Conservation (phyloP, 352 stramenopile species). For the Phytophthora rubi region DNA sequence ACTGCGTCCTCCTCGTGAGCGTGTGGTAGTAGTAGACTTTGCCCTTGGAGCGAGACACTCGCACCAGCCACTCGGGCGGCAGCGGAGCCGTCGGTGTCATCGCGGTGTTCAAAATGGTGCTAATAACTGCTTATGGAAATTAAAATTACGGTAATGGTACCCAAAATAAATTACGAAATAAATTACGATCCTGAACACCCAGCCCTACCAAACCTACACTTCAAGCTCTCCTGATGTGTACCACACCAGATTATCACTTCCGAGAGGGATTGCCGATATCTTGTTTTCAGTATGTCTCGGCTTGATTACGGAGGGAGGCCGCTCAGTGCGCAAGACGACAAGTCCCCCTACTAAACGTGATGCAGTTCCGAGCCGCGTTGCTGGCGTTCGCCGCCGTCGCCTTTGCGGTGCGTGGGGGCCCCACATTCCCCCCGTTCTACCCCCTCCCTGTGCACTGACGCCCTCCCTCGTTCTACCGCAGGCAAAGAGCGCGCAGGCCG, state of each 20-base stretch:
- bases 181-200: no score
- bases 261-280: not conserved
- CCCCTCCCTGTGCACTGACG: not conserved
- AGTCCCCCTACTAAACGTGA: conserved; percentile 12
- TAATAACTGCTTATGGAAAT: no score
- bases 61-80: conserved; percentile 62
- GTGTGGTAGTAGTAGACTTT: conserved; percentile 78
- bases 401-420: conserved; percentile 9
- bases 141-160: not conserved
- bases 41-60: conserved; percentile 72
- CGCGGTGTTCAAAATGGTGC: no score
- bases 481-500: conserved; percentile 30
- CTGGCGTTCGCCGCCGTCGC: conserved; percentile 43
- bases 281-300: not conserved
- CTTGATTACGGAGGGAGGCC: conserved; percentile 17
- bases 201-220: not conserved
- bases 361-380: conserved; percentile 20
- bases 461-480: not conserved
- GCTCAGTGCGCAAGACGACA: conserved; percentile 22
- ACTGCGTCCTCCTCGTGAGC: conserved; percentile 58
- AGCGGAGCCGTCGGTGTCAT: conserved; percentile 26
- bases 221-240: conserved; percentile 1
- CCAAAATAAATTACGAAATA: no score
- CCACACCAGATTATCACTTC: conserved; percentile 3
- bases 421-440: not conserved